Base-by-base conservation (phyloP, 2,329 filamentous ascomycete genomes). In the Colletotrichum sp. region DNA sequence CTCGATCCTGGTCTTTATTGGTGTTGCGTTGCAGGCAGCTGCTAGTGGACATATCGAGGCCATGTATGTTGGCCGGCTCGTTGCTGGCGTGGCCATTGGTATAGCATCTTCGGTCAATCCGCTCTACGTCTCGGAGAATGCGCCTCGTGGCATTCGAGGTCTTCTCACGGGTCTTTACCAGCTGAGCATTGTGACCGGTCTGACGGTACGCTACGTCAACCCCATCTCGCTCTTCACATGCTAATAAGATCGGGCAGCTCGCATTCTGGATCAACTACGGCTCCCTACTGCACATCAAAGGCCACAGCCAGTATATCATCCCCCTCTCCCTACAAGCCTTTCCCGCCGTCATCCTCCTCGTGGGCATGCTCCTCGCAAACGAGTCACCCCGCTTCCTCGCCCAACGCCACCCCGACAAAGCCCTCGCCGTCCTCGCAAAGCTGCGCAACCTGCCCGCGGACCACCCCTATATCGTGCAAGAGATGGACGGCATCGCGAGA, bases 391-490 rank as follows among this genome's bases (percentile, higher is more conserved):
- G 84, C 24, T 82, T 80, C 79, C 80, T 82, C 8, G 81, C 85
- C 32, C 88, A 91, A 79, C 92, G 94, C 79, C 88, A 92, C 77
- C 94, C 92, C 92, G 93, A 95, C 76, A 87, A 90, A 55, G 91
- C 93, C 2, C 89, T 88, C 3, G 76, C 76, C 0, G 89, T 92
- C n/a, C 87, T 95, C 8, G 87, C 89, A 21, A 86, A 83, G 57
- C 87, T 95, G 57, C 81, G 85, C 73, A 79, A 81, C 4, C 80
- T 87, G 3, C 82, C 84, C 3, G 81, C 82, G 4, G 82, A 85
- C 26, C 84, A 87, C 72, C 81, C 82, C 0, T 86, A 86, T 62
- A 78, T 87, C 6, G 79, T 82, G 10, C 78, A 83, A 26, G 86
- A 87, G 76, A 80, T 81, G 69, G 78, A 77, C 28, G 81, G 80